Conservation (phyloP, 2,329 filamentous ascomycete species). For the Lecanosticta acicola region DNA sequence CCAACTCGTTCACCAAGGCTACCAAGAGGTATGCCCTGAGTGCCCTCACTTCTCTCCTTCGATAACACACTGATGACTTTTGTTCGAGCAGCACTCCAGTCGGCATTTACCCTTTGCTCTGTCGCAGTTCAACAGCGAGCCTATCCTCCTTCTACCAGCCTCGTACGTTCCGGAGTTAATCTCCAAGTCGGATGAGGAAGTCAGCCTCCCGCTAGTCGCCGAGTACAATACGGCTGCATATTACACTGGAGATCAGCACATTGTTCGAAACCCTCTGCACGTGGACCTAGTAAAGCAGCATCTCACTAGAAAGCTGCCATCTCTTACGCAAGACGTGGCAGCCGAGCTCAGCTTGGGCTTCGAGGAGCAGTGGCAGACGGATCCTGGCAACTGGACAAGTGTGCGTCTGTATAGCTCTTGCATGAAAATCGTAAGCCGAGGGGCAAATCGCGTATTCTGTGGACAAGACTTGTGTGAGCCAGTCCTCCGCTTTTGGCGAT, state of each 20-base stretch:
- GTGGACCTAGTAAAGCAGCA: slow-evolving; percentile 14
- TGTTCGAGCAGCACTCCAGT: too few relatives aligned
- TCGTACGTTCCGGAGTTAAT: slow-evolving; percentile 12
- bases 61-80: too few relatives aligned
- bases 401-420: slow-evolving; percentile 7
- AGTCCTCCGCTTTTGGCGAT: background rate
- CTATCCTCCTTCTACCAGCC: slow-evolving; percentile 15
- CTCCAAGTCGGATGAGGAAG: slow-evolving; percentile 13
- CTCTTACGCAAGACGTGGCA: slow-evolving; percentile 14
- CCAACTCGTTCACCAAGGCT: too few relatives aligned
- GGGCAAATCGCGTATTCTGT: slow-evolving; percentile 19
- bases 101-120: slow-evolving; percentile 17
- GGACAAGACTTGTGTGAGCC: slow-evolving; percentile 17
- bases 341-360: slow-evolving; percentile 14
- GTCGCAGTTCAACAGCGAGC: slow-evolving; percentile 16
- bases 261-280: slow-evolving; percentile 7
- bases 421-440: slow-evolving; percentile 15
- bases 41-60: too few relatives aligned
- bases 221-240: slow-evolving; percentile 10
- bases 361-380: slow-evolving; percentile 13
- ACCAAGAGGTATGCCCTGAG: too few relatives aligned
- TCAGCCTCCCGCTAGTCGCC: slow-evolving; percentile 9
- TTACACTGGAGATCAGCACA: slow-evolving; percentile 11
- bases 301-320: slow-evolving; percentile 16
- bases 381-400: slow-evolving; percentile 4